These are phyloP conservation scores for Penicillium simplicissimum DNA, from an alignment of 495 filamentous ascomycete genomes.

Conservation along the genomic window DNA sequence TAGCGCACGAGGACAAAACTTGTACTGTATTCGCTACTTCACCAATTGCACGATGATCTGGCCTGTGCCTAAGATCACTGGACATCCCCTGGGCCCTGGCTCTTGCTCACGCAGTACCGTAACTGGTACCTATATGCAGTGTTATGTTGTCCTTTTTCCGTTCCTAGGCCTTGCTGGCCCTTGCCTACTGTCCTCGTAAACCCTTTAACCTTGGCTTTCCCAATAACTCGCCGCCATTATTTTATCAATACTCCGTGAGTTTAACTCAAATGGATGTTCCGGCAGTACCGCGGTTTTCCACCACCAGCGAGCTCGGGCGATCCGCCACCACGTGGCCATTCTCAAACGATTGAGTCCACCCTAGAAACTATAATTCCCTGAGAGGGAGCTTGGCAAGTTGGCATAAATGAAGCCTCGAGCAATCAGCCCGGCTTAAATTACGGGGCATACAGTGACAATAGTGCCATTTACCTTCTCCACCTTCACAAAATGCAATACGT, in stretches of 20 bases:
- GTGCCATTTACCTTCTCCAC: not conserved
- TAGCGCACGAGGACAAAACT: not conserved
- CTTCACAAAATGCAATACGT: not conserved
- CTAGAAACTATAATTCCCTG: not conserved
- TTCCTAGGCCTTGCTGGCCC: too few relatives aligned
- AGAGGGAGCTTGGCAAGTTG: not conserved
- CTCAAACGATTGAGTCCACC: not conserved
- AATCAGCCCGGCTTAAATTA: not conserved
- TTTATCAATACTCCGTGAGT: not conserved
- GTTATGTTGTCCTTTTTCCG: not conserved
- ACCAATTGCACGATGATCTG: not conserved
- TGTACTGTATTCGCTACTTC: not conserved
- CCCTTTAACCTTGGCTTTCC: too few relatives aligned
- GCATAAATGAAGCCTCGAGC: not conserved
- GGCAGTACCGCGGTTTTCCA: not conserved
- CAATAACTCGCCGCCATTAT: too few relatives aligned
- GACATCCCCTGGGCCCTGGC: not conserved
- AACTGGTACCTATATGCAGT: not conserved
- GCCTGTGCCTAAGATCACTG: not conserved
- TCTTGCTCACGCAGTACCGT: not conserved
- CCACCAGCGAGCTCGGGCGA: not conserved
- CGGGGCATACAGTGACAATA: not conserved
- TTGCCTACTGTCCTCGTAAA: not conserved
- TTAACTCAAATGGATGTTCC: not conserved
- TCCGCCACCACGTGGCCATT: not conserved